Percentiles rank a stretch among this genome's conserved stretches.
Evolutionary conservation across 2,329 filamentous ascomycete species (phyloP).

Genomic region (Calonectria pauciramosa): DNA sequence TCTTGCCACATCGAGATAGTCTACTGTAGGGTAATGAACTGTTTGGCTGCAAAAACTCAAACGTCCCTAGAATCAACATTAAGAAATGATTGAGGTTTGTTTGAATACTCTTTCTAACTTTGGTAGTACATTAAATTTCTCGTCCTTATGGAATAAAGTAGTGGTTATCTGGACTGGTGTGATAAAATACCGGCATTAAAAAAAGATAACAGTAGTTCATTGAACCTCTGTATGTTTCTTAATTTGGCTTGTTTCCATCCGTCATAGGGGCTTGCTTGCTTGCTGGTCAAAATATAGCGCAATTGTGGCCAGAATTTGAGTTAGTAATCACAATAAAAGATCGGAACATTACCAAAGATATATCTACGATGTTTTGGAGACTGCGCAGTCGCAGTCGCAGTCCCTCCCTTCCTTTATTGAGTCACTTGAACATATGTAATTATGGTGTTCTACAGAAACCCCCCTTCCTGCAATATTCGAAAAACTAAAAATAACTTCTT

Average conservation of each 20-base stretch:
- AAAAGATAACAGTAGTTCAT: no score
- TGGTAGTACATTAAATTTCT: background rate
- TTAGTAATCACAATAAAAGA: no score
- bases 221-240: no score
- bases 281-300: no score
- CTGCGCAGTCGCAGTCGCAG: background rate
- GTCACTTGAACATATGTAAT: background rate
- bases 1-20: background rate
- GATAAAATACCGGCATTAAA: no score
- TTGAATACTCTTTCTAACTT: background rate
- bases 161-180: background rate
- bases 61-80: background rate
- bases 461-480: background rate
- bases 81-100: background rate
- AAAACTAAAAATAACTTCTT: no score
- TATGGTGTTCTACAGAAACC: background rate
- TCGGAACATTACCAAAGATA: no score
- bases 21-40: background rate
- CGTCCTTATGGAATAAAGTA: background rate
- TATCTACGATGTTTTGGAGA: no score
- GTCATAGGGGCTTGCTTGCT: no score
- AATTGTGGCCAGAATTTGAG: no score
- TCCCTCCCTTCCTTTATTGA: no score
- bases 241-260: no score
- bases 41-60: background rate